Conservation (phyloP, 176 grass and related monocot genomes). For the Carex kokanica region DNA sequence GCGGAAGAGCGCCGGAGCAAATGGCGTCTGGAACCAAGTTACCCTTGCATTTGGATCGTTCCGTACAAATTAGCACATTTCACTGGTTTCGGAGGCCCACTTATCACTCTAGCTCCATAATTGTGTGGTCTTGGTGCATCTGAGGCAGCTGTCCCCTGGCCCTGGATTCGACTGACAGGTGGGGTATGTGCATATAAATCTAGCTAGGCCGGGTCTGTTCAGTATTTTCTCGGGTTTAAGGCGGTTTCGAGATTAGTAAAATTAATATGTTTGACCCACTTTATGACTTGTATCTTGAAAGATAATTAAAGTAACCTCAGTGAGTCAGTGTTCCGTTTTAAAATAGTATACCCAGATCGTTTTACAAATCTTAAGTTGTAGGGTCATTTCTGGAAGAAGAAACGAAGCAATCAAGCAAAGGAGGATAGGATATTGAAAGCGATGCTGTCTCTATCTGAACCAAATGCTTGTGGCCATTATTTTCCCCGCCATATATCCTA, state of each 20-base stretch:
- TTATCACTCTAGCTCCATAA: neutral
- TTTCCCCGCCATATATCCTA: neutral
- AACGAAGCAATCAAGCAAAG: neutral
- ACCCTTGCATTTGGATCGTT: neutral
- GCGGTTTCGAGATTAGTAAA: neutral
- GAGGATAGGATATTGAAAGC: neutral
- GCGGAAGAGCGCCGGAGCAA: slow-evolving; percentile 19
- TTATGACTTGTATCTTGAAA: neutral
- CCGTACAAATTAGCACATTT: neutral
- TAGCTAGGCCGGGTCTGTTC: neutral
- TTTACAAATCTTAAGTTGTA: neutral
- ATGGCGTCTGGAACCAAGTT: neutral
- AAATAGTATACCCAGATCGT: neutral
- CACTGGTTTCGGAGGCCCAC: neutral
- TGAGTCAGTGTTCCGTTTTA: no score
- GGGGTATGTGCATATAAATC: neutral
- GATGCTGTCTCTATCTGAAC: neutral
- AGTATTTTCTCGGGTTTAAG: neutral
- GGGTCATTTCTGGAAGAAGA: no score
- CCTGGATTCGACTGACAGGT: neutral
- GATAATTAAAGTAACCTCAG: no score
- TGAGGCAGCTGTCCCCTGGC: no score
- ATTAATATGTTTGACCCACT: neutral
- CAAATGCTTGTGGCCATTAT: neutral
- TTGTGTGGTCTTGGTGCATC: slow-evolving; percentile 9